A percentile compares a stretch with the other conserved stretches of the same genome.
These are phyloP conservation scores for Ceratocystis diversiconidia DNA, from an alignment of 2,329 filamentous ascomycete species.

Conservation along the genomic window DNA sequence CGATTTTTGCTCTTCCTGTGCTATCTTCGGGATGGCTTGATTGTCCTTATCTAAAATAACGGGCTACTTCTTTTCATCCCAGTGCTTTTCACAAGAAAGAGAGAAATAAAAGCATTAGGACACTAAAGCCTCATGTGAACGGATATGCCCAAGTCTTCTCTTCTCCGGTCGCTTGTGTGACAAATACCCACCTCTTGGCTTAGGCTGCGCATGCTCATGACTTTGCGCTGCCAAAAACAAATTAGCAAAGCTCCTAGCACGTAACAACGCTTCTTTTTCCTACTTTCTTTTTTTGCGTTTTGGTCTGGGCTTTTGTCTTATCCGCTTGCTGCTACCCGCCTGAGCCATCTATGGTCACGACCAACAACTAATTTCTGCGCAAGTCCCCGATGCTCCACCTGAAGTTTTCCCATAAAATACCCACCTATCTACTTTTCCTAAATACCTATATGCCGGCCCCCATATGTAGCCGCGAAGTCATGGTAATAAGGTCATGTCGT, in stretches of 20 bases:
- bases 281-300: not conserved
- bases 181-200: not conserved
- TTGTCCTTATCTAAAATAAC: not conserved
- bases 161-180: not conserved
- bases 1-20: not conserved
- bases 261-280: not conserved
- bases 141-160: not conserved
- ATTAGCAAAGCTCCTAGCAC: not conserved
- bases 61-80: not conserved
- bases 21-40: not conserved
- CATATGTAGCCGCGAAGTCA: too few relatives aligned
- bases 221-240: not conserved
- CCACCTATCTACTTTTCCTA: too few relatives aligned
- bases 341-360: too few relatives aligned
- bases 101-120: not conserved
- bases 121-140: not conserved
- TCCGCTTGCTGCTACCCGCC: too few relatives aligned
- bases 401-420: too few relatives aligned
- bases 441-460: too few relatives aligned
- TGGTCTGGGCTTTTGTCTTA: not conserved
- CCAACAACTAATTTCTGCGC: too few relatives aligned
- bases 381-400: too few relatives aligned
- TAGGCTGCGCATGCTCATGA: not conserved
- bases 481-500: too few relatives aligned
- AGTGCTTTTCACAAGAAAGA: not conserved